Evolutionary conservation across 805 yeast genomes (phyloP), one percentile per base, ranked within the genome.

Genomic region (Diddensiella transvaalensis): DNA sequence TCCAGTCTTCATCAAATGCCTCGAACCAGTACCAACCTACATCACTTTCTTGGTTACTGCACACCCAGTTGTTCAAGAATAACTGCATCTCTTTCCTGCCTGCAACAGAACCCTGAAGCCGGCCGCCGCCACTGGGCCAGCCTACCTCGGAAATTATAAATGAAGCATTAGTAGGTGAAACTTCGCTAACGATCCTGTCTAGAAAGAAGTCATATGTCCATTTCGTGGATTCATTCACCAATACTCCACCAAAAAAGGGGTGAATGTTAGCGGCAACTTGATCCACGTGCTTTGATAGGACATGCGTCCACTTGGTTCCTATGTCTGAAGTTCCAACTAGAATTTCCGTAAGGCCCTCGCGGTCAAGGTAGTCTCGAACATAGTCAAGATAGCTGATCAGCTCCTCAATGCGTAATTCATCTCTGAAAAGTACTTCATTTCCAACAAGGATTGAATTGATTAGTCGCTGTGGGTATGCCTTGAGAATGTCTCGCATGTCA

Each of bases 1-100:
- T 83, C 87, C 87, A 82, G 0, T 86, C 85, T 58, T 81, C 86
- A 65, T 83, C 87, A 64, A 80, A 82, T 0, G 85, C 87, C 58
- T 82, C 87, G 58, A 79, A 81, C 65, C 73, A 82, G 52, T 70
- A 82, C 79, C 83, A 82, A 1, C 73, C 75, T 18, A 71, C 64
- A 5, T 64, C 60, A 15, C 59, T 45, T 1, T 65, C 55, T 13
- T 68, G 65, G 2, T 72, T 67, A 2, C 65, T 63, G 57, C 87
- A 80, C 1, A 78, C 59, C 79, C 82, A 83, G 3, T 66, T 65
- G 42, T 73, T 63, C 48, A 82, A 51, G 50, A 83, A 81, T 3
- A 49, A 52, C 48, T 79, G 80, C 56, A 74, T 62, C 41, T 75
- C 71, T 4, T 55, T 46, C 2, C 59, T 52, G 1, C 76, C 76